These are phyloP conservation scores for Botrytis porri DNA, from an alignment of 2,329 filamentous ascomycete genomes.

Conservation along the genomic window DNA sequence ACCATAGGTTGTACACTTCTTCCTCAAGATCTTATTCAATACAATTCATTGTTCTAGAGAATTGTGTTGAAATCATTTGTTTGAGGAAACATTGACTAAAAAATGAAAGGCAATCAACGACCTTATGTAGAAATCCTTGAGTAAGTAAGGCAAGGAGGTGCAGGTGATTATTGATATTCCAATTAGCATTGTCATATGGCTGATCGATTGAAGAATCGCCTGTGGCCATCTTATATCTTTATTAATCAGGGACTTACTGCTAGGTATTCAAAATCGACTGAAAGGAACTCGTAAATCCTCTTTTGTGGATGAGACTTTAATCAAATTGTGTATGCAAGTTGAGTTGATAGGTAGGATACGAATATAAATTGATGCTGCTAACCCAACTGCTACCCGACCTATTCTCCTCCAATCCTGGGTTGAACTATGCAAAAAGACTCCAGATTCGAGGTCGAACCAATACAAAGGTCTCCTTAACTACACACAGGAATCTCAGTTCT, in stretches of 20 bases:
- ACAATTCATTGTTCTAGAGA: background rate
- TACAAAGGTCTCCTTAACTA: background rate
- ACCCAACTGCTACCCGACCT: background rate
- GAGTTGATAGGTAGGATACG: background rate
- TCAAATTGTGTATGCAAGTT: background rate
- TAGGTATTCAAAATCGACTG: background rate
- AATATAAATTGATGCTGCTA: background rate
- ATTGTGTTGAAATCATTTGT: background rate
- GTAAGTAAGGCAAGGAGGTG: background rate
- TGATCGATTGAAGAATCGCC: background rate
- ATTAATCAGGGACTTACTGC: background rate
- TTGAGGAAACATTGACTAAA: background rate
- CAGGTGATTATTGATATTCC: background rate
- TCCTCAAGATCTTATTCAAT: background rate
- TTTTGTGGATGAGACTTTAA: background rate
- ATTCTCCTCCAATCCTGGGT: background rate
- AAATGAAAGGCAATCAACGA: background rate
- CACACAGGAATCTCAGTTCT: background rate
- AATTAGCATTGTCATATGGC: background rate
- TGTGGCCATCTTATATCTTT: background rate
- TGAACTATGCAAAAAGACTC: background rate
- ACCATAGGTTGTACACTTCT: background rate
- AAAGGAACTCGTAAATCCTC: background rate
- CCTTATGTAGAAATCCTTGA: background rate
- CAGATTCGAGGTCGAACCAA: background rate